Evolutionary conservation across 2,329 filamentous ascomycete species (phyloP).

Genomic region (Furcasterigmium sp.): DNA sequence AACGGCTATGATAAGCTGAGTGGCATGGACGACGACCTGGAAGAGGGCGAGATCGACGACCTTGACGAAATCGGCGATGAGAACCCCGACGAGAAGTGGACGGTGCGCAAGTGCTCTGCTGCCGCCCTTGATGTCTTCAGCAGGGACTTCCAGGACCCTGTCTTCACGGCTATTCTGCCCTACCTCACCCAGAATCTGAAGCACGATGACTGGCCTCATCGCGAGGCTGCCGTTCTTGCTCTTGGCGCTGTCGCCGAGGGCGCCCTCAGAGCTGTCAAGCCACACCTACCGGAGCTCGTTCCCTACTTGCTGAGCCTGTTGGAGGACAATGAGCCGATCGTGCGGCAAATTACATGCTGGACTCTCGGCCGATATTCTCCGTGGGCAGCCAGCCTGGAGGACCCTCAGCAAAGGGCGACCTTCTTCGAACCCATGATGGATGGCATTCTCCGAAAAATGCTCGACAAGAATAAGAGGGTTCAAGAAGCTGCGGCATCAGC

Average conservation of each 20-base stretch:
- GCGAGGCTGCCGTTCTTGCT: conserved; percentile 90
- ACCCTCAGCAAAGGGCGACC: conserved; percentile 60
- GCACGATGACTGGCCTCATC: conserved; percentile 83
- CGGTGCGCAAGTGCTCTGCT: conserved; percentile 91
- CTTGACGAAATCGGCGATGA: conserved; percentile 64
- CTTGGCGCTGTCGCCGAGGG: conserved; percentile 93
- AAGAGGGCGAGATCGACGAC: conserved; percentile 82
- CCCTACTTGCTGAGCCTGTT: conserved; percentile 85
- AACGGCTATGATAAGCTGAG: conserved; percentile 51
- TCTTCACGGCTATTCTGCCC: conserved; percentile 88
- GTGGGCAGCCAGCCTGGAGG: conserved; percentile 77
- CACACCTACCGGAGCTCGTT: conserved; percentile 84
- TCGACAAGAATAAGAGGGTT: conserved; percentile 96
- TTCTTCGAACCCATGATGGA: conserved; percentile 98
- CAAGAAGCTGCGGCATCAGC: conserved; percentile 95
- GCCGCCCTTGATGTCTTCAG: conserved; percentile 93
- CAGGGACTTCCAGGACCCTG: conserved; percentile 77
- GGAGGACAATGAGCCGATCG: conserved; percentile 80
- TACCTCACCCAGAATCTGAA: conserved; percentile 88
- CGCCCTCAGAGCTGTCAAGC: conserved; percentile 83
- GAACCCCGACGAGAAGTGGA: conserved; percentile 91
- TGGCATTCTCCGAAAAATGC: conserved; percentile 87
- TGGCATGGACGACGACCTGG: conserved; percentile 66
- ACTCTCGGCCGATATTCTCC: conserved; percentile 88
- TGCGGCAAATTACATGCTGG: conserved; percentile 97